These are phyloP conservation scores for Amphicarpaea edgeworthii DNA, from an alignment of 306 rosid species.

Conservation along the genomic window DNA sequence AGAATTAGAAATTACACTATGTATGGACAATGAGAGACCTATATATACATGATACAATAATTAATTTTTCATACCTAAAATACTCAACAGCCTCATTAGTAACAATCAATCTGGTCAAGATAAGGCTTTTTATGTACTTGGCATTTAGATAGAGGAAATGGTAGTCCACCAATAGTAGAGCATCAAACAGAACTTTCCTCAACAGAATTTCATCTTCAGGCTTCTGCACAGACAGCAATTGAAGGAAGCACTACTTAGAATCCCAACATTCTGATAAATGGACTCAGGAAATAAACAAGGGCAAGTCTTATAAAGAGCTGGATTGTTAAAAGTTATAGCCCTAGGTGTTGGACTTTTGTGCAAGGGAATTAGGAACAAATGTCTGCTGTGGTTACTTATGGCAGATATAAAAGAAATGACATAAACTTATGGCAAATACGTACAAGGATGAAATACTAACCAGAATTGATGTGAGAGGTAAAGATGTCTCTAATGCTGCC, in stretches of 20 bases:
- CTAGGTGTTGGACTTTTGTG: slow-evolving; percentile 7
- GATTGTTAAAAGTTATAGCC: not conserved
- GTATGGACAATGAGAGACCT: slow-evolving; percentile 14
- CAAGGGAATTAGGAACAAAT: slow-evolving; percentile 15
- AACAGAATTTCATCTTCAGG: slow-evolving; percentile 66
- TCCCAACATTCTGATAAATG: slow-evolving; percentile 24
- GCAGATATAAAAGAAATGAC: slow-evolving; percentile 2
- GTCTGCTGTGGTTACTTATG: not conserved
- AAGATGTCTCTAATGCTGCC: slow-evolving; percentile 61
- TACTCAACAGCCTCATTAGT: slow-evolving; percentile 66
- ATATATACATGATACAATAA: slow-evolving; percentile 18
- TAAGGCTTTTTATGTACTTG: slow-evolving; percentile 49
- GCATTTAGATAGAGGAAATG: slow-evolving; percentile 60
- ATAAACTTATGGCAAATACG: not conserved
- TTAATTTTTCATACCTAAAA: slow-evolving; percentile 58
- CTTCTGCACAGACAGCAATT: slow-evolving; percentile 60
- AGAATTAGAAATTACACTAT: slow-evolving; percentile 30
- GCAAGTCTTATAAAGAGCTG: not conserved
- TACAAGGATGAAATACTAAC: slow-evolving; percentile 54
- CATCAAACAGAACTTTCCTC: slow-evolving; percentile 75
- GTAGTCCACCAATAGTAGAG: slow-evolving; percentile 74
- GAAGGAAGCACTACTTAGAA: slow-evolving; percentile 4
- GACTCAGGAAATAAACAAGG: not conserved
- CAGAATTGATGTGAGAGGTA: slow-evolving; percentile 66
- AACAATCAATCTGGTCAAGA: slow-evolving; percentile 70